These are phyloP conservation scores for Daldinia loculata DNA, from an alignment of 495 filamentous ascomycete species.

Conservation along the genomic window DNA sequence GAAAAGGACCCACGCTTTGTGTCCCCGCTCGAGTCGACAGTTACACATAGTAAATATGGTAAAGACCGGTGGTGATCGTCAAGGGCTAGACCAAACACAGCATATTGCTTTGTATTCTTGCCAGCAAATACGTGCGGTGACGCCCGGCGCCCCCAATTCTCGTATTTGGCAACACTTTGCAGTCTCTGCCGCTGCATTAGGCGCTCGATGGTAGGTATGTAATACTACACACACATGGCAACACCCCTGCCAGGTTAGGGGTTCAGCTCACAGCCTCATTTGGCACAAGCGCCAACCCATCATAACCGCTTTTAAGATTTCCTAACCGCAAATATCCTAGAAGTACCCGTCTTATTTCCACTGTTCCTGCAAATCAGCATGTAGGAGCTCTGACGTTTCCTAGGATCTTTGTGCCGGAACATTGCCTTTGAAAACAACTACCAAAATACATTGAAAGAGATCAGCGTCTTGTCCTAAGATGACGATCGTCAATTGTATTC, in stretches of 20 bases:
- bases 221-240: neutral
- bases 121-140: slow-evolving; percentile 38
- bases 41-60: slow-evolving; percentile 2
- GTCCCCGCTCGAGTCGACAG: slow-evolving; percentile 21
- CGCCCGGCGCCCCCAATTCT: slow-evolving; percentile 31
- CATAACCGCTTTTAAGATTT: slow-evolving; percentile 30
- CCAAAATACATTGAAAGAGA: slow-evolving; percentile 21
- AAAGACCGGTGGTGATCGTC: slow-evolving; percentile 34
- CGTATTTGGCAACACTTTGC: slow-evolving; percentile 35
- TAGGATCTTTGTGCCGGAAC: slow-evolving; percentile 26
- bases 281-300: slow-evolving; percentile 28
- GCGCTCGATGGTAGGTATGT: slow-evolving; percentile 40
- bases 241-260: slow-evolving; percentile 12
- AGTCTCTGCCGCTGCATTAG: slow-evolving; percentile 18
- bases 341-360: slow-evolving; percentile 21
- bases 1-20: slow-evolving; percentile 16
- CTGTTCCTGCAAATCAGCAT: slow-evolving; percentile 32
- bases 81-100: slow-evolving; percentile 35
- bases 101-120: slow-evolving; percentile 38
- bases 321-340: slow-evolving; percentile 26
- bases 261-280: slow-evolving; percentile 41
- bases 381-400: slow-evolving; percentile 35
- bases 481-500: slow-evolving; percentile 38
- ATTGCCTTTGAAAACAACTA: slow-evolving; percentile 26
- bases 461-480: slow-evolving; percentile 33